Evolutionary conservation across 208 protist species (phyloP).

Genomic region (Borovskyia barvae): DNA sequence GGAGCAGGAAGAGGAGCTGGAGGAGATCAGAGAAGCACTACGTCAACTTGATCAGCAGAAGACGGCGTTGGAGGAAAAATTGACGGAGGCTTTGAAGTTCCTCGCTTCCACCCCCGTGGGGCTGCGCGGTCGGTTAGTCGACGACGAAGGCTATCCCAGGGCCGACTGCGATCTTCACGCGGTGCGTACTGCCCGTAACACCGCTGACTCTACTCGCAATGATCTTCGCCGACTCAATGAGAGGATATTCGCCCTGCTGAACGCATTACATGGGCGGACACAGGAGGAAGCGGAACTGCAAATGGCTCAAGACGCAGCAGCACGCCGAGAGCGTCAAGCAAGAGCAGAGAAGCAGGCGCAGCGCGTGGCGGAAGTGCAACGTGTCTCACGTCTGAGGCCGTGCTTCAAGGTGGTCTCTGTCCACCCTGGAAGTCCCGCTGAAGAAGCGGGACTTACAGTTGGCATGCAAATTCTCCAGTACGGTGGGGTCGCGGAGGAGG

Average conservation of each 20-base stretch:
- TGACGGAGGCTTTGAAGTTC: conserved; percentile 62
- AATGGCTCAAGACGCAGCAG: conserved; percentile 40
- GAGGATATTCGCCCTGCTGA: conserved; percentile 57
- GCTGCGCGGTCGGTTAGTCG: conserved; percentile 50
- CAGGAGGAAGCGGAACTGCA: conserved; percentile 48
- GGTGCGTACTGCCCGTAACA: conserved; percentile 67
- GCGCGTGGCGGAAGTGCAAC: conserved; percentile 33
- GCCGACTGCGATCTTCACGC: conserved; percentile 88
- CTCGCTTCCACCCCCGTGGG: conserved; percentile 69
- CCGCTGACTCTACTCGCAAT: conserved; percentile 55
- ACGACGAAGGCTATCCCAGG: conserved; percentile 80
- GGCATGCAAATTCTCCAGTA: conserved; percentile 63
- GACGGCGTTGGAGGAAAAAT: conserved; percentile 20
- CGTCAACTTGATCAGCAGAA: conserved; percentile 38
- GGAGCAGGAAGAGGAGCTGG: conserved; percentile 13
- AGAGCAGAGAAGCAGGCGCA: conserved; percentile 26
- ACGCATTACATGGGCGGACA: conserved; percentile 47
- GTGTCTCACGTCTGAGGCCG: conserved; percentile 24
- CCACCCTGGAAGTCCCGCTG: conserved; percentile 46
- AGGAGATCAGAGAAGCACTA: conserved; percentile 29
- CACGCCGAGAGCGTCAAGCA: conserved; percentile 26
- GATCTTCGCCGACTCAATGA: conserved; percentile 56
- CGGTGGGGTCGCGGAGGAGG: conserved; percentile 44
- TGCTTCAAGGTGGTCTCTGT: conserved; percentile 53
- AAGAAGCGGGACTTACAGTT: conserved; percentile 41